Evolutionary conservation across 495 filamentous ascomycete species (phyloP).

Genomic region (Aspergillus cavernicola): DNA sequence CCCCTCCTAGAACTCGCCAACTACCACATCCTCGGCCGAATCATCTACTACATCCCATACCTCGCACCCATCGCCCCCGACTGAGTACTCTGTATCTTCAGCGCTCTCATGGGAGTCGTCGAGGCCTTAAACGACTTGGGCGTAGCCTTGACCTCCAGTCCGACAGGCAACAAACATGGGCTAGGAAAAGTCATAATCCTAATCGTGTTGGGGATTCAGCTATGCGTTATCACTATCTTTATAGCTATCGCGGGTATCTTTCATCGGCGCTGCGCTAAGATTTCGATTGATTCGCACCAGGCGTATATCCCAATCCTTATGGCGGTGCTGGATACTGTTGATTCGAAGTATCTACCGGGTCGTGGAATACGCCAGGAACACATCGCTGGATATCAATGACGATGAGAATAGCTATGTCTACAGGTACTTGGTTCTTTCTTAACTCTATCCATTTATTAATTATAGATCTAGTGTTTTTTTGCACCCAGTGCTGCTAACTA

Average conservation of each 20-base stretch:
- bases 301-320: too few species aligned
- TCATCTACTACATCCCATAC: constrained; percentile 67
- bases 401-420: too few species aligned
- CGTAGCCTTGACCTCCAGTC: constrained; percentile 50
- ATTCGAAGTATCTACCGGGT: too few species aligned
- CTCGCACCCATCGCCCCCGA: constrained; percentile 62
- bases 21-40: constrained; percentile 64
- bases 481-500: too few species aligned
- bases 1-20: constrained; percentile 63
- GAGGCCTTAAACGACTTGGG: constrained; percentile 62
- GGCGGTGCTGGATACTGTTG: too few species aligned
- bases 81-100: constrained; percentile 60
- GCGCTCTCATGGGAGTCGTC: constrained; percentile 53
- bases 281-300: too few species aligned
- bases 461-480: too few species aligned
- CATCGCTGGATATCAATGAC: too few species aligned
- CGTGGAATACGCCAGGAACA: too few species aligned
- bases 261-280: constrained; percentile 51
- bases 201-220: constrained; percentile 54
- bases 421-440: too few species aligned
- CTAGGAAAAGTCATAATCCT: constrained; percentile 54
- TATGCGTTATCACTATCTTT: constrained; percentile 54
- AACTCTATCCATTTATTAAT: too few species aligned
- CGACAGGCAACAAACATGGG: constrained; percentile 35
- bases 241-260: constrained; percentile 50